Evolutionary conservation across 306 rosid genomes (phyloP), one percentile per base, ranked within the genome.

Genomic region (Acacia confusa): DNA sequence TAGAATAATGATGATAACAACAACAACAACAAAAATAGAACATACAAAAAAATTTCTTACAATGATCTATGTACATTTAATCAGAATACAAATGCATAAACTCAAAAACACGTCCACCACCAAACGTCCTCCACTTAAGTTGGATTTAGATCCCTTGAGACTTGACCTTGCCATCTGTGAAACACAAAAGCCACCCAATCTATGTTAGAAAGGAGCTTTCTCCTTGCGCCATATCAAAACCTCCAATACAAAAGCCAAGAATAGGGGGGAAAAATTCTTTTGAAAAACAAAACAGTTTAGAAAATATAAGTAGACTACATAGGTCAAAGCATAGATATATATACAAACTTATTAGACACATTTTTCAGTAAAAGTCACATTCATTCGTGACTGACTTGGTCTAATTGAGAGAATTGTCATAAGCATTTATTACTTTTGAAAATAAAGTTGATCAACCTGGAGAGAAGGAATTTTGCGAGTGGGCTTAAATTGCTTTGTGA

Each of bases 131-230:
- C 85, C 79, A 16, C 80, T 84, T 84, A 95, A 73, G 96, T 77
- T 76, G 89, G 90, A 82, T 85, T 90, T 76, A 92, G 87, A 93
- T 96, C 95, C 66, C 91, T 50, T 20, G 97, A 91, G 77, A 84
- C 90, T 89, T 90, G 98, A 68, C 99, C 98, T 83, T 93, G 99
- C 99, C 99, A 96, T 93, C 99, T 96, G 97, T 83, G 58, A 63
- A 82, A 89, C 82, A 86, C 82, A 74, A 88, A 85, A 66, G 48
- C 25, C 75, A 74, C 19, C 41, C 66, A 69, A 74, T 73, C 20
- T 58, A 27, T 12, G 16, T 20, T 3, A 34, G 36, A 27, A 24
- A n/a, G 20, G 63, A 38, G 75, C 72, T 57, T 57, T 12, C 64
- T 22, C 64, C 8, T 57, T 57, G 28, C 64, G 24, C 28, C 10